Percentiles rank a stretch among this genome's conserved stretches.
These are phyloP conservation scores for Zoysia matrella DNA, from an alignment of 202 grass and related monocot genomes.

Conservation along the genomic window DNA sequence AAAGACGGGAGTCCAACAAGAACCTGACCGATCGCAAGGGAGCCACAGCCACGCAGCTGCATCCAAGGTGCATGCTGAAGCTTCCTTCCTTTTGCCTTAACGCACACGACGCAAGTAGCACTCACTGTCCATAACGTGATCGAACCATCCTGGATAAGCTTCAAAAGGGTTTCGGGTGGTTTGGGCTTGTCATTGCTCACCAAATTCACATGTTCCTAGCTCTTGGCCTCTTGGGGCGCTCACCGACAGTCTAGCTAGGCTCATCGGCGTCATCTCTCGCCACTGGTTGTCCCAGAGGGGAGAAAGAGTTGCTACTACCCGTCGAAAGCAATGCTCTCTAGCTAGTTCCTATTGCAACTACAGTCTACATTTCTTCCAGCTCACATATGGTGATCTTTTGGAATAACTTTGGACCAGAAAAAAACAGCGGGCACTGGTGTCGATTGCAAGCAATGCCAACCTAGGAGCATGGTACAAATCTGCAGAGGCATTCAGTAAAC, in stretches of 20 bases:
- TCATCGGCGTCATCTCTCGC: no score
- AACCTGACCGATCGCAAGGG: not conserved
- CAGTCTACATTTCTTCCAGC: no score
- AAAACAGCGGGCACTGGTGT: not conserved
- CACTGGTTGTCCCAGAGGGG: not conserved
- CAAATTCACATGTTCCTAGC: not conserved
- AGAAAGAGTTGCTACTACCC: not conserved
- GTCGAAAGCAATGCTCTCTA: slow-evolving; percentile 5
- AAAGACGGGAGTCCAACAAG: not conserved
- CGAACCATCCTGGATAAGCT: not conserved
- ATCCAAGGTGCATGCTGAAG: not conserved
- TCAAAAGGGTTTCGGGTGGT: not conserved
- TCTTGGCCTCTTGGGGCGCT: not conserved
- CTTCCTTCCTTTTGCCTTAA: not conserved
- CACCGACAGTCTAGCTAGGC: slow-evolving; percentile 37
- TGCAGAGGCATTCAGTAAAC: not conserved
- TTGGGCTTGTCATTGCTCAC: slow-evolving; percentile 39
- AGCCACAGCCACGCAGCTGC: not conserved
- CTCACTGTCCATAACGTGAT: no score
- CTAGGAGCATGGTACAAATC: not conserved
- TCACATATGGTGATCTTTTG: no score
- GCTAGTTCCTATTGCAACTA: no score
- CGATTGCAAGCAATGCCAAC: slow-evolving; percentile 46
- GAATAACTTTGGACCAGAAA: no score
- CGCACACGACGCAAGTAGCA: no score